Percentiles rank a stretch among this genome's conserved stretches.
Conservation (phyloP, 768 basidiomycete genomes). For the Lentinula raphanica region DNA sequence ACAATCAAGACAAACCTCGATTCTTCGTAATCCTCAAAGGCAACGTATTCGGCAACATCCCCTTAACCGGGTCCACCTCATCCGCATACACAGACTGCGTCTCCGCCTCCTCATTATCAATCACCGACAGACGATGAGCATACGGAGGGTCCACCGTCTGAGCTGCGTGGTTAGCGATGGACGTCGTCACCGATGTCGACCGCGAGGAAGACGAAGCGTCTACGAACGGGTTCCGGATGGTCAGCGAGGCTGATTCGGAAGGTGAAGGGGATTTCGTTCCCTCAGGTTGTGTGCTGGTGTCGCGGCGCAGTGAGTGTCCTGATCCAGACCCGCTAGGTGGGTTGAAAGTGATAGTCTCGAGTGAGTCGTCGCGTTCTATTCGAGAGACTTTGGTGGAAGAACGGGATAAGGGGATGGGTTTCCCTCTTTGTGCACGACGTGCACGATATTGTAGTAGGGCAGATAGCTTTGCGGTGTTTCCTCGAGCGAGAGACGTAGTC, state of each 20-base stretch:
- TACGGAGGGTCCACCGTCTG: background rate
- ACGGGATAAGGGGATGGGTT: background rate
- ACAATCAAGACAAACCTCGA: background rate
- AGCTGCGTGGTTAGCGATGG: background rate
- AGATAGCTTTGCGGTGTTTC: background rate
- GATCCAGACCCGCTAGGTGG: background rate
- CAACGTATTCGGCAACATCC: background rate
- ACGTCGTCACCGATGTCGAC: background rate
- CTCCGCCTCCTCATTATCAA: slow-evolving; percentile 1
- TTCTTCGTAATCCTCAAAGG: background rate
- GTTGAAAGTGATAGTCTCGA: background rate
- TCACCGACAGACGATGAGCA: background rate
- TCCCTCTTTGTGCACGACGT: background rate
- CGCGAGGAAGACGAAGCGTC: background rate
- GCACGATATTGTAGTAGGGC: background rate
- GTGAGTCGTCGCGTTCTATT: background rate
- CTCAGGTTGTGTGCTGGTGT: background rate
- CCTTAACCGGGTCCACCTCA: background rate
- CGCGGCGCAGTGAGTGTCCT: background rate
- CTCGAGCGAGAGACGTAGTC: background rate
- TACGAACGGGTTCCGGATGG: slow-evolving; percentile 1
- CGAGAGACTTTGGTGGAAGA: background rate
- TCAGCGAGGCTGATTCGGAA: background rate
- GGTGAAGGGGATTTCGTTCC: background rate
- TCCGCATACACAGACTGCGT: slow-evolving; percentile 1